These are phyloP conservation scores for Hypholoma sublateritium DNA, from an alignment of 768 basidiomycete species.

Conservation along the genomic window DNA sequence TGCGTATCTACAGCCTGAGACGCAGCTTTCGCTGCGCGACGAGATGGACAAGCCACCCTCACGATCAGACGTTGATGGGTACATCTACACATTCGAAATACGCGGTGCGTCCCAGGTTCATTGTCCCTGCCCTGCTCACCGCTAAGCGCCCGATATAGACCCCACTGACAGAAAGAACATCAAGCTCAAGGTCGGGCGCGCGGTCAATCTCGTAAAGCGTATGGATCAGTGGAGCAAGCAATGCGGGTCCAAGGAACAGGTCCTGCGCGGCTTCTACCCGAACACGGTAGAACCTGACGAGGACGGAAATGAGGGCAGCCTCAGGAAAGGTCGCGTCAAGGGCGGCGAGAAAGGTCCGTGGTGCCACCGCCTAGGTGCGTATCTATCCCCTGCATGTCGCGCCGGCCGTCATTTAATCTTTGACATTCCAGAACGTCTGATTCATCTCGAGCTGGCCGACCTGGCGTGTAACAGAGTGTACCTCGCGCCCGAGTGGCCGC, in stretches of 20 bases:
- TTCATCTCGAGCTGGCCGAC: slow-evolving; percentile 81
- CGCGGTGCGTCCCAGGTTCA: slow-evolving; percentile 44
- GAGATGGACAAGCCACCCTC: slow-evolving; percentile 53
- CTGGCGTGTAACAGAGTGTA: slow-evolving; percentile 58
- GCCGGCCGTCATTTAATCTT: background rate
- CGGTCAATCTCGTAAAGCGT: slow-evolving; percentile 70
- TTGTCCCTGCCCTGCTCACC: background rate
- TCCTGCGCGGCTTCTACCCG: slow-evolving; percentile 76
- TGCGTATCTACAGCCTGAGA: slow-evolving; percentile 56
- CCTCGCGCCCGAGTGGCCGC: slow-evolving; percentile 50
- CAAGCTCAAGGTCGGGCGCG: slow-evolving; percentile 78
- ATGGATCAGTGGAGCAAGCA: slow-evolving; percentile 82
- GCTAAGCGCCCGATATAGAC: slow-evolving; percentile 10
- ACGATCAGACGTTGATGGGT: slow-evolving; percentile 62
- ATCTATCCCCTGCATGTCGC: background rate
- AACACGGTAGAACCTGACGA: slow-evolving; percentile 43
- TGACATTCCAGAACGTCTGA: slow-evolving; percentile 55
- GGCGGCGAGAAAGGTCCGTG: slow-evolving; percentile 61
- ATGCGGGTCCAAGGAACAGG: slow-evolving; percentile 74
- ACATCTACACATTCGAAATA: slow-evolving; percentile 84
- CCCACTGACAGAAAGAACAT: slow-evolving; percentile 35
- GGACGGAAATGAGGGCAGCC: slow-evolving; percentile 36
- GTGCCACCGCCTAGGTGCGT: slow-evolving; percentile 63
- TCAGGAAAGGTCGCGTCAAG: slow-evolving; percentile 66
- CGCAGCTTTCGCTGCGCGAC: slow-evolving; percentile 50